Percentiles rank a stretch among this genome's conserved stretches.
phyloP scores from a whole-genome alignment of 2,329 filamentous ascomycete genomes.

The Plectosphaerella sp. region DNA sequence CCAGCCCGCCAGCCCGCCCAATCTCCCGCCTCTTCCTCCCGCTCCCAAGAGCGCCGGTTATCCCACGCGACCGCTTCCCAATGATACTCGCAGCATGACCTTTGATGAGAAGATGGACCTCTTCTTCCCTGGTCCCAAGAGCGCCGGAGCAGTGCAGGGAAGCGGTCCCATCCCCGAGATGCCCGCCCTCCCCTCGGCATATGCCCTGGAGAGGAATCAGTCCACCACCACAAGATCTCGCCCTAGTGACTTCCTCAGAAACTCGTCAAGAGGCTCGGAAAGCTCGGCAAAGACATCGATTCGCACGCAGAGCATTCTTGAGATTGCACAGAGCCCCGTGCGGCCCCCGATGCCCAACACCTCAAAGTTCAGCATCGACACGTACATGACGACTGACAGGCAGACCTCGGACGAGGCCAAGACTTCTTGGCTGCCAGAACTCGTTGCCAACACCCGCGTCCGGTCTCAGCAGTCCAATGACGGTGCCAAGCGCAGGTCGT shows the following conservation, averaged over 20 bases:
- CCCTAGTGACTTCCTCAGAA: neutral
- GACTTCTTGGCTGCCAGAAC: slow-evolving; percentile 31
- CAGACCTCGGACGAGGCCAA: slow-evolving; percentile 27
- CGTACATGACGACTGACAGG: slow-evolving; percentile 11
- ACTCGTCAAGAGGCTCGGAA: slow-evolving; percentile 24
- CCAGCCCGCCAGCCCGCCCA: slow-evolving; percentile 39
- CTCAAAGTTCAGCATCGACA: slow-evolving; percentile 26
- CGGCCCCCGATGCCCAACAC: slow-evolving; percentile 9
- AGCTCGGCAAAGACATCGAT: slow-evolving; percentile 30
- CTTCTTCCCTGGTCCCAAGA: slow-evolving; percentile 35
- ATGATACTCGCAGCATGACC: slow-evolving; percentile 54
- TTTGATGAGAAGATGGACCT: slow-evolving; percentile 53
- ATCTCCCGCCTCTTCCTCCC: slow-evolving; percentile 47
- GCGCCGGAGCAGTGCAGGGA: neutral
- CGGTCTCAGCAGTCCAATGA: slow-evolving; percentile 13
- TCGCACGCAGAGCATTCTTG: slow-evolving; percentile 34
- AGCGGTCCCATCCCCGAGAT: slow-evolving; percentile 35
- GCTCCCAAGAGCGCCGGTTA: slow-evolving; percentile 37
- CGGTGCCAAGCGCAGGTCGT: slow-evolving; percentile 40
- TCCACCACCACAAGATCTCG: neutral
- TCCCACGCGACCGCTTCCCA: slow-evolving; percentile 37
- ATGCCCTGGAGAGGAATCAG: slow-evolving; percentile 16
- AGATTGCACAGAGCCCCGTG: slow-evolving; percentile 25
- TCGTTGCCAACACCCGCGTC: slow-evolving; percentile 11
- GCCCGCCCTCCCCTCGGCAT: slow-evolving; percentile 30